Conservation (phyloP, 2,329 filamentous ascomycete genomes). For the Sordariomycetes sp. region DNA sequence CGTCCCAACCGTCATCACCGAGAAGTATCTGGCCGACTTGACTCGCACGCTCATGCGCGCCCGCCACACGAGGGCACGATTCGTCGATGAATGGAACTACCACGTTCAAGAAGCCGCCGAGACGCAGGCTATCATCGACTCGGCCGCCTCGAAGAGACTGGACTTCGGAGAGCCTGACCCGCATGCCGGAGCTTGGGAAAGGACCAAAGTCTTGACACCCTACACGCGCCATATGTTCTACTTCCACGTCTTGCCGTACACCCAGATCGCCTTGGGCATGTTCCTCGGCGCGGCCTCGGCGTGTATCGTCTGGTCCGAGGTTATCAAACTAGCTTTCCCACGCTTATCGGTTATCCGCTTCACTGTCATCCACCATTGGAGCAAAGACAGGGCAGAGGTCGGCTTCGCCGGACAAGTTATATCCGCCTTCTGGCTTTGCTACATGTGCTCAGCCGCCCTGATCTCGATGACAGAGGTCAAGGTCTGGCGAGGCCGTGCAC, state of each 20-base stretch:
- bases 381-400: constrained; percentile 62
- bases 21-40: constrained; percentile 85
- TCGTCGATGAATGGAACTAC: constrained; percentile 76
- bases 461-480: constrained; percentile 86
- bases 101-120: constrained; percentile 66
- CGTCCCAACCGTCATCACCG: constrained; percentile 77
- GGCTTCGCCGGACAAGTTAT: constrained; percentile 81
- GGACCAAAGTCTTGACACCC: constrained; percentile 60
- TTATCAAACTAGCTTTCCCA: constrained; percentile 74
- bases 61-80: constrained; percentile 73
- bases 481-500: constrained; percentile 91
- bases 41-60: constrained; percentile 75
- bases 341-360: constrained; percentile 61
- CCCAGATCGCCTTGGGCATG: constrained; percentile 55
- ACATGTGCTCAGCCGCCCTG: constrained; percentile 89
- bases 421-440: constrained; percentile 81
- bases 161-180: constrained; percentile 58
- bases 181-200: constrained; percentile 43
- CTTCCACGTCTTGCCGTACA: constrained; percentile 61
- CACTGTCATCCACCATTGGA: constrained; percentile 67
- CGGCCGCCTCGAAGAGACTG: constrained; percentile 68
- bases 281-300: constrained; percentile 67
- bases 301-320: constrained; percentile 86
- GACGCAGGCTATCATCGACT: constrained; percentile 76
- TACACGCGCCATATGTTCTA: constrained; percentile 74